These are phyloP conservation scores for Acorus gramineus DNA, from an alignment of 106 monocot genomes.

Conservation along the genomic window DNA sequence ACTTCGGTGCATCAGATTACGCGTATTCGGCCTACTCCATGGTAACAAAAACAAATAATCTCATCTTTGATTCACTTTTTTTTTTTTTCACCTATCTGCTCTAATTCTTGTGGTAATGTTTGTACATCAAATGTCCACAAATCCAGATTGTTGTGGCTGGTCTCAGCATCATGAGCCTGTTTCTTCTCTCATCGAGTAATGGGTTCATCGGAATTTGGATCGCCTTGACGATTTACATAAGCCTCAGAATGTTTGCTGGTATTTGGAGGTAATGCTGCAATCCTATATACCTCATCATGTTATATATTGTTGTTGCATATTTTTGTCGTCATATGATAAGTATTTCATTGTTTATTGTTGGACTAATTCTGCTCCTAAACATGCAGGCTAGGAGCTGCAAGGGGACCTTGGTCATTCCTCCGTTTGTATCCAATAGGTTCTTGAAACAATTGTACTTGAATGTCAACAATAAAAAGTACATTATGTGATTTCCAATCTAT, in stretches of 20 bases:
- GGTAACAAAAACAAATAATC: slow-evolving; percentile 14
- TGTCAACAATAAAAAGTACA: too few species aligned
- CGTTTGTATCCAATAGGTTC: background rate
- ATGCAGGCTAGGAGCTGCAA: slow-evolving; percentile 52
- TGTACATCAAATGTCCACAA: background rate
- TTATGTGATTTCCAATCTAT: too few species aligned
- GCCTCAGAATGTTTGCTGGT: slow-evolving; percentile 41
- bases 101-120: background rate
- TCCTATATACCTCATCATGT: background rate
- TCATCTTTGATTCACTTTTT: background rate
- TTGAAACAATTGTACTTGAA: too few species aligned
- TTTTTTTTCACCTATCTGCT: background rate
- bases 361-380: background rate
- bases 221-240: slow-evolving; percentile 65
- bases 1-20: slow-evolving; percentile 67
- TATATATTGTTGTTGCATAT: background rate
- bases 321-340: background rate
- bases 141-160: slow-evolving; percentile 36
- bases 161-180: slow-evolving; percentile 33
- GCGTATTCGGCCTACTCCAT: slow-evolving; percentile 52
- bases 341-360: background rate
- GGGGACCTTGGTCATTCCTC: slow-evolving; percentile 52
- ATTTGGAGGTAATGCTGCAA: slow-evolving; percentile 36
- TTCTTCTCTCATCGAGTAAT: slow-evolving; percentile 34
- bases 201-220: slow-evolving; percentile 61